Evolutionary conservation across 2,329 filamentous ascomycete genomes (phyloP).

Genomic region (Sclerotinia trifoliorum): DNA sequence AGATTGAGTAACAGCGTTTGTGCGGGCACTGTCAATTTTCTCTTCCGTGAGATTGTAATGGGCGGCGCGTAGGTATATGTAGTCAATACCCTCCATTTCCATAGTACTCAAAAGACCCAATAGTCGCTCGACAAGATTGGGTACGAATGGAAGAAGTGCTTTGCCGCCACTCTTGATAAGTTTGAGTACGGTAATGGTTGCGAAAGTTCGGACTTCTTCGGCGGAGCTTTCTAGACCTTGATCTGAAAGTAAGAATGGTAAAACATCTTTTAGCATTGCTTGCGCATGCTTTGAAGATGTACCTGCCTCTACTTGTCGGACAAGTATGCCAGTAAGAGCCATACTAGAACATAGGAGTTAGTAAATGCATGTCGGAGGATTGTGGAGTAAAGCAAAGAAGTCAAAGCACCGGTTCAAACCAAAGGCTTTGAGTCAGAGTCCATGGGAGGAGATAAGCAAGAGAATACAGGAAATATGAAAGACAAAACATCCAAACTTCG

Average conservation of each 20-base stretch:
- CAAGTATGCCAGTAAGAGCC: conserved; percentile 78
- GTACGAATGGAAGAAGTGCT: conserved; percentile 74
- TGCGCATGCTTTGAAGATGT: conserved; percentile 67
- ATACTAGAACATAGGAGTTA: conserved; percentile 53
- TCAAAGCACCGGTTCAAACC: not conserved
- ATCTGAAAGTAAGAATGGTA: conserved; percentile 87
- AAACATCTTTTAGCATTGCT: conserved; percentile 78
- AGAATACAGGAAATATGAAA: not conserved
- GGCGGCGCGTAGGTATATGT: conserved; percentile 83
- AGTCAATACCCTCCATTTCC: conserved; percentile 87
- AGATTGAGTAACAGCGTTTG: conserved; percentile 77
- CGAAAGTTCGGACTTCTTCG: conserved; percentile 81
- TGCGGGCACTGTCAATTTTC: conserved; percentile 83
- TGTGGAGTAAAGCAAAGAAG: not conserved
- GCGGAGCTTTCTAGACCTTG: conserved; percentile 87
- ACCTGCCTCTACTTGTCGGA: conserved; percentile 80
- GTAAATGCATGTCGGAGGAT: not conserved
- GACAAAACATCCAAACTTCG: no score
- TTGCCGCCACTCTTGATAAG: conserved; percentile 88
- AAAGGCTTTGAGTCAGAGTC: not conserved
- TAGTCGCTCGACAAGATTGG: conserved; percentile 76
- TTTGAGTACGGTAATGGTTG: conserved; percentile 78
- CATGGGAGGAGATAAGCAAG: not conserved
- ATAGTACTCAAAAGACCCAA: conserved; percentile 81
- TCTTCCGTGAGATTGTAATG: conserved; percentile 83